phyloP scores from a whole-genome alignment of 495 filamentous ascomycete species.

The Tuber borchii region DNA sequence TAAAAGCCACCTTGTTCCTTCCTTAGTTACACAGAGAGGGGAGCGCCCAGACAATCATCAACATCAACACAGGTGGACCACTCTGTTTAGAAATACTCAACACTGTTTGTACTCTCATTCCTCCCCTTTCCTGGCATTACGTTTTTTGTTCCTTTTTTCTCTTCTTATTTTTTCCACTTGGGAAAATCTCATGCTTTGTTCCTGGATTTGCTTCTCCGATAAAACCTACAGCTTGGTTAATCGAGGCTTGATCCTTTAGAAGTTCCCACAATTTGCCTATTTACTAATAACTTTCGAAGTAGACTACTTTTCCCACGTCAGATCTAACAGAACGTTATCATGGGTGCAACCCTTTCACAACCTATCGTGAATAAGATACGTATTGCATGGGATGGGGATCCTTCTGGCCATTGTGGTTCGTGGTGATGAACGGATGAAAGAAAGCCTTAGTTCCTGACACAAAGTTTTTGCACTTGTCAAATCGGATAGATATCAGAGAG shows the following conservation, averaged over 20 bases:
- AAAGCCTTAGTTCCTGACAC: conserved; percentile 22
- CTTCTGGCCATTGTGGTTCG: conserved; percentile 18
- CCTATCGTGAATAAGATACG: conserved; percentile 97
- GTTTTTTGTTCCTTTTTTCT: background rate
- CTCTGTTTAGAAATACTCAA: background rate
- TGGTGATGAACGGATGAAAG: conserved; percentile 28
- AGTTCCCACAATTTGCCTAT: background rate
- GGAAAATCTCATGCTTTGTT: background rate
- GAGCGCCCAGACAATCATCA: too few relatives aligned
- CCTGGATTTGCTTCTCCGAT: background rate
- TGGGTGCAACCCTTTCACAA: conserved; percentile 99
- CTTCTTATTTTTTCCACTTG: background rate
- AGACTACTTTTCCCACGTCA: too few relatives aligned
- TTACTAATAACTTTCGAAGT: background rate
- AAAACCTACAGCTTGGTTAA: background rate
- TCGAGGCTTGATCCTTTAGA: background rate
- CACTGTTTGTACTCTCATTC: too few relatives aligned
- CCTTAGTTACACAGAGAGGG: too few relatives aligned
- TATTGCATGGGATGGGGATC: too few relatives aligned
- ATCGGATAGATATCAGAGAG: too few relatives aligned
- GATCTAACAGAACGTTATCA: too few relatives aligned
- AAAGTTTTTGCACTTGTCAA: conserved; percentile 17
- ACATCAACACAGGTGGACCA: background rate
- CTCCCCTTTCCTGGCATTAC: background rate
- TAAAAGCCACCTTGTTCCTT: background rate